Conservation (phyloP, 352 stramenopile genomes). For the Peronospora belbahrii region DNA sequence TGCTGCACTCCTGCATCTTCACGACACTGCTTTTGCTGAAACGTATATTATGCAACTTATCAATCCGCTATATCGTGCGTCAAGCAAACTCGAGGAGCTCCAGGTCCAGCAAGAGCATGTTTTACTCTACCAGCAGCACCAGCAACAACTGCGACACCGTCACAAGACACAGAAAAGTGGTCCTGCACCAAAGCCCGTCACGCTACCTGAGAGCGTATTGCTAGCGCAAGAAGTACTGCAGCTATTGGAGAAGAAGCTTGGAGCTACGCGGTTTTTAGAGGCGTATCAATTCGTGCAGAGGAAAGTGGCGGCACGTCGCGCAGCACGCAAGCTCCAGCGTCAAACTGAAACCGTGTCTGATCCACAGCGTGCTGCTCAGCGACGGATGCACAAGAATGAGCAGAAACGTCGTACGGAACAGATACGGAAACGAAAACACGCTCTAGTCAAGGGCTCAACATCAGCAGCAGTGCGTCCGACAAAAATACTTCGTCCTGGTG, state of each 20-base stretch:
- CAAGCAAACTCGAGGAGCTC: constrained; percentile 47
- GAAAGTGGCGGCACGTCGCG: constrained; percentile 67
- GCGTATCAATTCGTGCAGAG: constrained; percentile 81
- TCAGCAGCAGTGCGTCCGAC: constrained; percentile 47
- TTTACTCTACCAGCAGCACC: constrained; percentile 19
- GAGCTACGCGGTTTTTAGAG: constrained; percentile 59
- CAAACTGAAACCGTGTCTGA: constrained; percentile 74
- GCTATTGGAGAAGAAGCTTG: constrained; percentile 75
- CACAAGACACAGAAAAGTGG: constrained; percentile 26
- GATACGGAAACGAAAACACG: constrained; percentile 84
- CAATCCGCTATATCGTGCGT: constrained; percentile 72
- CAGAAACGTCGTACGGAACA: constrained; percentile 76
- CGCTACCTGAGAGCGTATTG: constrained; percentile 40
- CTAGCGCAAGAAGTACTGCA: constrained; percentile 84
- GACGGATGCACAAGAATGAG: constrained; percentile 84
- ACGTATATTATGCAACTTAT: constrained; percentile 74
- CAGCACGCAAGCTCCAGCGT: constrained; percentile 64
- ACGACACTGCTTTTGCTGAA: constrained; percentile 39
- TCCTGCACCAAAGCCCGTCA: constrained; percentile 8
- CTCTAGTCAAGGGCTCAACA: constrained; percentile 70
- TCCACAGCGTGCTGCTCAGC: constrained; percentile 58
- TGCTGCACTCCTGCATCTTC: constrained; percentile 56
- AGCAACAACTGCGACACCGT: constrained; percentile 23
- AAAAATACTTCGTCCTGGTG: constrained; percentile 58
- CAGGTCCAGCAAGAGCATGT: constrained; percentile 27